Base-by-base conservation (phyloP, 2,329 filamentous ascomycete species). In the Clonostachys chloroleuca region DNA sequence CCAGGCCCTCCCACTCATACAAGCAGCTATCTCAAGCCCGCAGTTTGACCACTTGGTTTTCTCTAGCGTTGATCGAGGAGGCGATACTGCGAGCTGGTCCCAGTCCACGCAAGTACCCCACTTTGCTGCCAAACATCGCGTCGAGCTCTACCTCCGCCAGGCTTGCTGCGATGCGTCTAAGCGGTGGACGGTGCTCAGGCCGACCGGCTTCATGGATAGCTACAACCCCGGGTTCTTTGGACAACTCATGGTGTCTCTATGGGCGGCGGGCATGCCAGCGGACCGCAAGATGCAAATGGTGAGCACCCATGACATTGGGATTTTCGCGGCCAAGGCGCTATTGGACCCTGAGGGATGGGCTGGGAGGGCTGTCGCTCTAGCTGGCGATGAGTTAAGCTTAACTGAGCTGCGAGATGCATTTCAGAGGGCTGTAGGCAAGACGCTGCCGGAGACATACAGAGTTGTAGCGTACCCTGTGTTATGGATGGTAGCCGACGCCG, bases 41-140 rank as follows among this genome's bases (percentile, higher is more conserved):
- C 30, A 42, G n/a, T 44, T 60, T 7, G 54, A 59, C 4, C 59
- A 54, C 44, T 78, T 54, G 34, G 53, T 54, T 8, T 47, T 54
- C 30, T 47, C 49, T n/a, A 51, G 49, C 12, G 53, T 54, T 39
- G 53, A 54, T 43, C 53, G 53, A 37, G 53, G 53, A 37, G 53
- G 53, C 45, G 50, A 54, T 18, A 39, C 43, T 33, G 42, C 34
- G n/a, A 54, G 51, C 30, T 54, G 53, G 53, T 17, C 16, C 36
- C 46, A 48, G 39, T 46, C 52, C 12, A 54, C 53, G 7, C 43
- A 49, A 17, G 48, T 54, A 13, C 49, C 53, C 14, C 53, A 54
- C 42, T 55, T 55, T 33, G 48, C 52, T 17, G 47, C 54, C 33
- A 55, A 55, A 49, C 51, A 53, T 45, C 46, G 47, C 45, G 49